phyloP scores from a whole-genome alignment of 306 rosid species.

The Vigna radiata region DNA sequence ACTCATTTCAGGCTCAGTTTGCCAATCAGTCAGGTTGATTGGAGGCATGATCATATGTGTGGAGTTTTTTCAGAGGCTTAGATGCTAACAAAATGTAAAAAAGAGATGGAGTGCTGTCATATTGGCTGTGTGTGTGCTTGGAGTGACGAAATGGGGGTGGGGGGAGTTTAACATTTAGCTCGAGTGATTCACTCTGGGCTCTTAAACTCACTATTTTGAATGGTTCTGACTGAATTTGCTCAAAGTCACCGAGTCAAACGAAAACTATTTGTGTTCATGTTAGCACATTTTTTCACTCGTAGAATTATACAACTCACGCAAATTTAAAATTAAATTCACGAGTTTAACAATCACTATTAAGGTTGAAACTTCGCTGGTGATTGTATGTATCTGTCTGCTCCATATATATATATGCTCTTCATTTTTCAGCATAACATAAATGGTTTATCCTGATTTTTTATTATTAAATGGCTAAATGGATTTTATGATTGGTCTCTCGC shows the following conservation, averaged over 20 bases:
- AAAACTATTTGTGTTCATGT: not conserved
- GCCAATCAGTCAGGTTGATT: too few species aligned
- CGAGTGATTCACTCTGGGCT: not conserved
- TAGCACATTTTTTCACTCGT: not conserved
- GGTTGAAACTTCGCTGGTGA: slow-evolving; percentile 23
- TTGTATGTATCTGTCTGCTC: slow-evolving; percentile 1
- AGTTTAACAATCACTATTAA: not conserved
- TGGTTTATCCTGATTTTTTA: not conserved
- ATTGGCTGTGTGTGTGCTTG: not conserved
- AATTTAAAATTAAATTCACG: not conserved
- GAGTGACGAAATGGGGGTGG: too few species aligned
- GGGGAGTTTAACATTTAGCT: not conserved
- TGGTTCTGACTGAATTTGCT: not conserved
- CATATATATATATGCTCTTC: not conserved
- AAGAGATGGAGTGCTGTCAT: too few species aligned
- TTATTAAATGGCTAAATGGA: slow-evolving; percentile 12
- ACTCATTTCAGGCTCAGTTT: too few species aligned
- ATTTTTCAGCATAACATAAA: slow-evolving; percentile 6
- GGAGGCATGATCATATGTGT: too few species aligned
- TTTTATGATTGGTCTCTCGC: slow-evolving; percentile 6
- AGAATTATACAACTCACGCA: not conserved
- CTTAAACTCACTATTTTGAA: not conserved
- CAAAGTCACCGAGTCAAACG: not conserved
- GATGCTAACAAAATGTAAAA: too few species aligned
- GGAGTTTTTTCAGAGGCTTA: too few species aligned